These are phyloP conservation scores for Fraxinus angustifolia DNA, from an alignment of 305 asterid genomes.

Conservation along the genomic window DNA sequence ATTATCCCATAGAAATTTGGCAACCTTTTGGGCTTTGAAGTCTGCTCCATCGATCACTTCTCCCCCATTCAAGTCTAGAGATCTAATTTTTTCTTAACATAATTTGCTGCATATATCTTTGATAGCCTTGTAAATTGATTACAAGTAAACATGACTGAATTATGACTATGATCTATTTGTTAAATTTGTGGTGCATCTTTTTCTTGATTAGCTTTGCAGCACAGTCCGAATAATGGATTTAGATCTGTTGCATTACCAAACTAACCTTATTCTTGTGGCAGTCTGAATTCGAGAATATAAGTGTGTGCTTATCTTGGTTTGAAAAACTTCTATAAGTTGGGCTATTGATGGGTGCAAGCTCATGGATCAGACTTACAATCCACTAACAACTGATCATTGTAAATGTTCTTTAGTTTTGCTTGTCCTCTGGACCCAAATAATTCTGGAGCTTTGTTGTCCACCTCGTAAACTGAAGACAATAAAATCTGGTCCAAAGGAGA, in stretches of 20 bases:
- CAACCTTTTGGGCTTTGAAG: background rate
- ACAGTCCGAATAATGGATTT: background rate
- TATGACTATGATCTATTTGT: background rate
- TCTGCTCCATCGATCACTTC: background rate
- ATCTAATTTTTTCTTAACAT: background rate
- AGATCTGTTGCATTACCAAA: background rate
- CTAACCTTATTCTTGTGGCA: background rate
- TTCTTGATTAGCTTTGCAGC: background rate
- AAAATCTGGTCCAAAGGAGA: background rate
- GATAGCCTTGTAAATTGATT: background rate
- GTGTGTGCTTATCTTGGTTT: background rate
- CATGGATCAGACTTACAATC: background rate
- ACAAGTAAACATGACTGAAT: background rate
- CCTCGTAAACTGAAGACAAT: background rate
- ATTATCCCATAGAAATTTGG: background rate
- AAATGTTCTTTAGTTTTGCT: background rate
- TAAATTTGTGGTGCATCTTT: background rate
- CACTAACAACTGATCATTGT: background rate
- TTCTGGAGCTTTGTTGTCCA: background rate
- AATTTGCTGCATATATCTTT: background rate
- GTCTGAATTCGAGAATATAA: background rate
- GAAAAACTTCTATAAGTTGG: background rate
- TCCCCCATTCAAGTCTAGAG: background rate
- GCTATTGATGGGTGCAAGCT: background rate
- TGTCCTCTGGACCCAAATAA: background rate